Evolutionary conservation across 352 stramenopile species (phyloP).

Genomic region (Phytophthora macrochlamydospora): DNA sequence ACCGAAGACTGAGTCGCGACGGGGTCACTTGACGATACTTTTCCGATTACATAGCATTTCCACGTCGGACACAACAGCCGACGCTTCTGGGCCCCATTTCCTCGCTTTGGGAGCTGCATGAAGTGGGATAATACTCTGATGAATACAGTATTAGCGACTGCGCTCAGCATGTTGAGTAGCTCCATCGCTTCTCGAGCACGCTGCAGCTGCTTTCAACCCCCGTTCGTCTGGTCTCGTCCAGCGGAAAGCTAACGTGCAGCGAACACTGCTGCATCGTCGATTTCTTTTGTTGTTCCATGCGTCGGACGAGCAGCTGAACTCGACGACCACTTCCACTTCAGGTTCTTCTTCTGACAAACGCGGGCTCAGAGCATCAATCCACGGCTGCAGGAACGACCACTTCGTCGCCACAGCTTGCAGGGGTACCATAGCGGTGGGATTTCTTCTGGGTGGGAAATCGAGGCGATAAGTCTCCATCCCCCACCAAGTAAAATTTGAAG

Average conservation of each 20-base stretch:
- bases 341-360: background rate
- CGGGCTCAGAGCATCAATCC: background rate
- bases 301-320: background rate
- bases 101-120: background rate
- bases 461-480: too few species aligned
- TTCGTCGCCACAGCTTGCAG: too few species aligned
- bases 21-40: background rate
- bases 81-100: constrained; percentile 1
- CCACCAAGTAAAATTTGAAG: too few species aligned
- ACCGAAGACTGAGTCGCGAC: background rate
- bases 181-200: background rate
- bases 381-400: background rate
- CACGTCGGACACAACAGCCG: background rate
- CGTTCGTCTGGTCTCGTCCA: background rate
- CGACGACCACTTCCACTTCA: background rate
- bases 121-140: background rate
- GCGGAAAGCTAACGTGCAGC: background rate
- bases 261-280: background rate
- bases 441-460: too few species aligned
- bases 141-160: background rate
- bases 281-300: background rate
- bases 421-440: too few species aligned
- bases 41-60: background rate
- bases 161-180: background rate
- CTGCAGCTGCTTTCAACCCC: background rate